Evolutionary conservation across 1,284 basidiomycete genomes (phyloP).

Genomic region (Tremellales sp.): DNA sequence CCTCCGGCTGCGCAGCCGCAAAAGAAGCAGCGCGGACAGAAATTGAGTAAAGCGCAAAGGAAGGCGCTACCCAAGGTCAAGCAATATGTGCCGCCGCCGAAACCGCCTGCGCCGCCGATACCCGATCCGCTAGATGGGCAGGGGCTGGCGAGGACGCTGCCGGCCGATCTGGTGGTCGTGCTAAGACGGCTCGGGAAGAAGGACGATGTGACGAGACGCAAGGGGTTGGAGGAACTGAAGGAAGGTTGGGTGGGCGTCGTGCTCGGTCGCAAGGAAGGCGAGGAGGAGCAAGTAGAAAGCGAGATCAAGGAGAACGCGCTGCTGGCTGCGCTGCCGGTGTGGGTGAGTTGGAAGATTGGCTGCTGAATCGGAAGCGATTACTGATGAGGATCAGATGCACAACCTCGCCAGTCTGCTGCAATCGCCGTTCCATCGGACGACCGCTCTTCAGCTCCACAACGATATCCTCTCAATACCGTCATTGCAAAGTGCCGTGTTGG

Average conservation of each 20-base stretch:
- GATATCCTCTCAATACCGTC: constrained; percentile 60
- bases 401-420: constrained; percentile 77
- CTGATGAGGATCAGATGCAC: constrained; percentile 60
- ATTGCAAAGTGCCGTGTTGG: constrained; percentile 58
- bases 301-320: constrained; percentile 42
- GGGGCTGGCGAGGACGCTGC: constrained; percentile 70
- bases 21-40: constrained; percentile 31
- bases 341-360: constrained; percentile 59
- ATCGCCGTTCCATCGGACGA: constrained; percentile 73
- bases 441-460: constrained; percentile 66
- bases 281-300: constrained; percentile 52
- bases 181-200: constrained; percentile 84
- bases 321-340: constrained; percentile 65
- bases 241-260: constrained; percentile 60
- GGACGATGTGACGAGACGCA: constrained; percentile 78
- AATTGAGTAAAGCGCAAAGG: constrained; percentile 45
- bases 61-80: constrained; percentile 56
- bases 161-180: constrained; percentile 78
- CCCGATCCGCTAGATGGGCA: constrained; percentile 88
- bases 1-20: constrained; percentile 6
- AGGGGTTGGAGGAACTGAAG: constrained; percentile 81
- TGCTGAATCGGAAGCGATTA: not conserved
- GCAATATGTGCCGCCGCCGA: constrained; percentile 78
- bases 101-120: constrained; percentile 77
- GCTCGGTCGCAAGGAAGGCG: constrained; percentile 48